Evolutionary conservation across 768 basidiomycete genomes (phyloP).

Genomic region (Boletus rubropictus): DNA sequence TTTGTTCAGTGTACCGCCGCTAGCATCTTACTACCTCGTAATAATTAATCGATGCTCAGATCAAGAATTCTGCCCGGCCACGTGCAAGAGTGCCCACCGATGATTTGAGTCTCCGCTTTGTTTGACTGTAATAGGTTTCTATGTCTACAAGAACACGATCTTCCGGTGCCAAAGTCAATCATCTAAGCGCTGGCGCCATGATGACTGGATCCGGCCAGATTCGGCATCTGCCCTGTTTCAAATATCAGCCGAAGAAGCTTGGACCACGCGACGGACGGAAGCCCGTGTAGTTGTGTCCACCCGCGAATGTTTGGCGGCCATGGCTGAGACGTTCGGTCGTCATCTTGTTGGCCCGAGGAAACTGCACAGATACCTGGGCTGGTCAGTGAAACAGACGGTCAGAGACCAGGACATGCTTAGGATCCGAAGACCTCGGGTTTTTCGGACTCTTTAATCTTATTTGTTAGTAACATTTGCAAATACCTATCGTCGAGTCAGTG

Average conservation of each 20-base stretch:
- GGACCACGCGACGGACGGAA: constrained; percentile 19
- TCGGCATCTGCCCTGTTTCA: constrained; percentile 23
- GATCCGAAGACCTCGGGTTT: background rate
- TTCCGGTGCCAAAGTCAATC: constrained; percentile 21
- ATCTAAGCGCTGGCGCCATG: constrained; percentile 18
- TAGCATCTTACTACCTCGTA: constrained; percentile 18
- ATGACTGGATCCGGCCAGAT: constrained; percentile 12
- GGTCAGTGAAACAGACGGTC: constrained; percentile 9
- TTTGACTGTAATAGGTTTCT: constrained; percentile 19
- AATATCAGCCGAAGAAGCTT: constrained; percentile 1
- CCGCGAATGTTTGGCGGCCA: constrained; percentile 21
- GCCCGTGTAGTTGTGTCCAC: background rate
- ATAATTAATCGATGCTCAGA: no score
- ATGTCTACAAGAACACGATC: constrained; percentile 5
- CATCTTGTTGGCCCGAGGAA: background rate
- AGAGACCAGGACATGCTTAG: no score
- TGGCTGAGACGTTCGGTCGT: background rate
- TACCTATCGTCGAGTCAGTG: background rate
- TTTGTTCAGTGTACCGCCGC: constrained; percentile 16
- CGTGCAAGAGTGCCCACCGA: constrained; percentile 8
- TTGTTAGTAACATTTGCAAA: no score
- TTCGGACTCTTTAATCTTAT: background rate
- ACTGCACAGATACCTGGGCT: background rate
- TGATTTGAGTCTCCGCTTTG: constrained; percentile 6
- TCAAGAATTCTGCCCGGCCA: constrained; percentile 1